Conservation (phyloP, 1,139 yeast genomes). For the Geotrichum macrosporum region DNA sequence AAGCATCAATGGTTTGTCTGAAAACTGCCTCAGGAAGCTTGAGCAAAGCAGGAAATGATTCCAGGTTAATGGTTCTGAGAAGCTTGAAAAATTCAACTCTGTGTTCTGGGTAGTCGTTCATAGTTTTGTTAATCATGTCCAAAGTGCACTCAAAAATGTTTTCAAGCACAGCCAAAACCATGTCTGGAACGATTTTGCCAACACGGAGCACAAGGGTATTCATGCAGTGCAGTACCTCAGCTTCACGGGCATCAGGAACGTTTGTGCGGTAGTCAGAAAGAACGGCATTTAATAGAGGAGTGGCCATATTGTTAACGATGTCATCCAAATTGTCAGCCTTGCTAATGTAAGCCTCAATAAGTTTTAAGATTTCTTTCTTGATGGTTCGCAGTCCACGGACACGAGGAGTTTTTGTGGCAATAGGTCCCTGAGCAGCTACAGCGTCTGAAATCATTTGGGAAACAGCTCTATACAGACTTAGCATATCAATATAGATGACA, state of each 20-base stretch:
- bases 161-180: conserved; percentile 80
- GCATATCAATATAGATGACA: conserved; percentile 80
- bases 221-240: conserved; percentile 93
- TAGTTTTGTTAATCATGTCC: conserved; percentile 91
- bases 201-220: conserved; percentile 83
- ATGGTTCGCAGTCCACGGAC: conserved; percentile 94
- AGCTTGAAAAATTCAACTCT: conserved; percentile 92
- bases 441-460: conserved; percentile 78
- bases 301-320: conserved; percentile 76
- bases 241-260: conserved; percentile 96
- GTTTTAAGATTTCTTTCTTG: conserved; percentile 85
- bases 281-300: conserved; percentile 79
- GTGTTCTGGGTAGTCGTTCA: conserved; percentile 96
- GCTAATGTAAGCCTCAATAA: conserved; percentile 82
- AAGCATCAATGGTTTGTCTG: conserved; percentile 85
- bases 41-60: conserved; percentile 79
- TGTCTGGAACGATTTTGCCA: conserved; percentile 88
- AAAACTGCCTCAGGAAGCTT: conserved; percentile 93
- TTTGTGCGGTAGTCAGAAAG: conserved; percentile 83
- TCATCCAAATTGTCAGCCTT: conserved; percentile 85
- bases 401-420: conserved; percentile 94
- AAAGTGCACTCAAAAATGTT: conserved; percentile 92
- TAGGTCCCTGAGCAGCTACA: conserved; percentile 75
- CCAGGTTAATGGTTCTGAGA: conserved; percentile 77
- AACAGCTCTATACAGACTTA: conserved; percentile 83